Base-by-base conservation (phyloP, 139 green algal species). In the Nannochloris sp. region DNA sequence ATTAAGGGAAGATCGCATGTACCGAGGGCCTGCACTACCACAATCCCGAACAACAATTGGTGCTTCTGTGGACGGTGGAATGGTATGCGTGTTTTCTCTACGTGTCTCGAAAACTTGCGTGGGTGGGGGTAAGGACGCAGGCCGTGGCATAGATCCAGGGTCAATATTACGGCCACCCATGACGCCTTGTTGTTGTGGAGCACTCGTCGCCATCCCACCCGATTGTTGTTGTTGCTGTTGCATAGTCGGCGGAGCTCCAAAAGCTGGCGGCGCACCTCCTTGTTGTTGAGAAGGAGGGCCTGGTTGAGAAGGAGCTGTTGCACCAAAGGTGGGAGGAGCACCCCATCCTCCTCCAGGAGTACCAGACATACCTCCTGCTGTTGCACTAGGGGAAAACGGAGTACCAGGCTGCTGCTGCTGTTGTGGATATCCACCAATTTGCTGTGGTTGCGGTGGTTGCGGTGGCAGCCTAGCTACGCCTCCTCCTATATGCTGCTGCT, bases 1-100 rank as follows among this genome's bases (percentile, higher is more conserved):
- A 76, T 92, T 92, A 29, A 97, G 73, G 2, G 83, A 89, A 70
- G 42, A 77, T 32, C 92, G 81, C 68, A 98, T 86, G 73, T 85
- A 81, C 24, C 88, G 79, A 1, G 89, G 91, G 1, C 71, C 71
- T 5, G 73, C 82, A 60, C 78, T 87, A 54, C 92, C 91, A 4
- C 63, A 69, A 73, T 97, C 92, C 30, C 65, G 45, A 4, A 87
- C 81, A 30, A 84, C 61, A 57, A 84, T 83, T 12, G 53, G 54
- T 0, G 55, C 35, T 9, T 65, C 74, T 19, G 72, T 54, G 2
- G 69, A 53, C 4, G 81, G 81, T 37, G 75, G 79, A 27, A 80
- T 57, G 42, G 33, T 61, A 32, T 79, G 69, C 32, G 60, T 69
- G 23, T 37, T 35, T 33, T 74, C 69, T 24, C 36, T 57, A 4